Evolutionary conservation across 352 stramenopile species (phyloP), one percentile per base, ranked within the genome.

Genomic region (Phytopythium boreale): DNA sequence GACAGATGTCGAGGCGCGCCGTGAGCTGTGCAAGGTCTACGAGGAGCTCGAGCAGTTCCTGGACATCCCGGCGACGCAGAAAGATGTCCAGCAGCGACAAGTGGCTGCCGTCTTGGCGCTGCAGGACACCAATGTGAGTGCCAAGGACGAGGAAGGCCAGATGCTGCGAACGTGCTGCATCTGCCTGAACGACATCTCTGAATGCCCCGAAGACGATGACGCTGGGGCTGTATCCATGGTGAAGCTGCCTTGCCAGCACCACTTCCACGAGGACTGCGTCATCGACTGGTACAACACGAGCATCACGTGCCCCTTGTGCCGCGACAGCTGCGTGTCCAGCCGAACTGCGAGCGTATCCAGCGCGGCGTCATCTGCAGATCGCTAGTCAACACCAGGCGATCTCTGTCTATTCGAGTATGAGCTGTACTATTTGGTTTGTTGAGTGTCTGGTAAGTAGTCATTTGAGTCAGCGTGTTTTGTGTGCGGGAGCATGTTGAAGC

Each of bases 241-340:
- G 7, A 63, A 64, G 41, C 59, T 90, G 31, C 75, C 79, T 14
- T 90, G 82, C 43, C 43, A 49, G 22, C 82, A 90, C 62, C 70
- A 77, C 31, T 90, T 88, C 58, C 82, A 90, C 61, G 79, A 90
- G 71, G 75, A 87, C 73, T 90, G 82, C 57, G 75, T 88, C 31
- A 80, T 88, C 44, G 74, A 86, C 57, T 89, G 82, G 82, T 84
- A 88, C 53, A 81, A 77, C n/a, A 74, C 77, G 2, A 87, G 74
- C 52, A 73, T 67, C 44, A 82, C 79, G 26, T 90, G 82, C 47
- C 82, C 82, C 5, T 66, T 89, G 37, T 90, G 82, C 39, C 80
- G 80, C 22, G 51, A 62, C 22, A 69, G 52, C 46, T 73, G 56
- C 37, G 39, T 19, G 6, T 53, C 47, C 11, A 53, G n/a, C 4